phyloP scores from a whole-genome alignment of 2,329 filamentous ascomycete genomes.

The Pseudogymnoascus sp. region DNA sequence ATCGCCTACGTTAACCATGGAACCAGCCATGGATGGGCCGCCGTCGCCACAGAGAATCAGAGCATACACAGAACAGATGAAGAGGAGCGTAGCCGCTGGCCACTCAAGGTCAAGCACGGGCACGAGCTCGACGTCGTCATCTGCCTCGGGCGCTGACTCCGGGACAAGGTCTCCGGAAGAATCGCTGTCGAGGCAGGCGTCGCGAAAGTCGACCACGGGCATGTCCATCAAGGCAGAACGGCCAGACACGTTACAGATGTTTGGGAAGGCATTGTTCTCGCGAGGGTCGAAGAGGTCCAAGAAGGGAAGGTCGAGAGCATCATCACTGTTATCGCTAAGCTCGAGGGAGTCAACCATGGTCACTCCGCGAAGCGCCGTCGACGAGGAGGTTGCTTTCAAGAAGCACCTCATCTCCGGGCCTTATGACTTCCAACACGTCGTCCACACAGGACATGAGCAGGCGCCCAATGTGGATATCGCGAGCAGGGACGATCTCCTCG shows the following conservation, averaged over 20 bases:
- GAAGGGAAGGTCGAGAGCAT: slow-evolving; percentile 35
- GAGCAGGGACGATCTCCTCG: slow-evolving; percentile 36
- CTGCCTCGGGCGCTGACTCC: slow-evolving; percentile 37
- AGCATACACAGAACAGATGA: slow-evolving; percentile 52
- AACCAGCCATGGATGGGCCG: slow-evolving; percentile 51
- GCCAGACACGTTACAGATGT: slow-evolving; percentile 51
- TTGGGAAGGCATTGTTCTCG: slow-evolving; percentile 52
- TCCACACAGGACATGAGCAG: slow-evolving; percentile 47
- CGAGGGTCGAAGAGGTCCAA: slow-evolving; percentile 42
- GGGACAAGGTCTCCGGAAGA: slow-evolving; percentile 21
- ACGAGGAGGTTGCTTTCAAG: slow-evolving; percentile 20
- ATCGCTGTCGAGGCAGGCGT: slow-evolving; percentile 47
- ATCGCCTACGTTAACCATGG: slow-evolving; percentile 38
- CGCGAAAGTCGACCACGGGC: slow-evolving; percentile 46
- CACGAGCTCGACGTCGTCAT: slow-evolving; percentile 50
- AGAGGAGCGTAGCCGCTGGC: slow-evolving; percentile 40
- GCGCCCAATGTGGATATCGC: slow-evolving; percentile 32
- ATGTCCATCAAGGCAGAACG: slow-evolving; percentile 43
- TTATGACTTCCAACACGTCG: slow-evolving; percentile 60
- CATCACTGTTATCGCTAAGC: slow-evolving; percentile 1
- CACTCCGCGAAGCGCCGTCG: background rate
- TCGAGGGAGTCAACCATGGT: slow-evolving; percentile 1
- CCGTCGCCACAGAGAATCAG: slow-evolving; percentile 53
- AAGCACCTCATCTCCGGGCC: slow-evolving; percentile 52
- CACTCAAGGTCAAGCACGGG: slow-evolving; percentile 38